phyloP scores from a whole-genome alignment of 2,329 filamentous ascomycete species.

The Lizonia empirigonia region DNA sequence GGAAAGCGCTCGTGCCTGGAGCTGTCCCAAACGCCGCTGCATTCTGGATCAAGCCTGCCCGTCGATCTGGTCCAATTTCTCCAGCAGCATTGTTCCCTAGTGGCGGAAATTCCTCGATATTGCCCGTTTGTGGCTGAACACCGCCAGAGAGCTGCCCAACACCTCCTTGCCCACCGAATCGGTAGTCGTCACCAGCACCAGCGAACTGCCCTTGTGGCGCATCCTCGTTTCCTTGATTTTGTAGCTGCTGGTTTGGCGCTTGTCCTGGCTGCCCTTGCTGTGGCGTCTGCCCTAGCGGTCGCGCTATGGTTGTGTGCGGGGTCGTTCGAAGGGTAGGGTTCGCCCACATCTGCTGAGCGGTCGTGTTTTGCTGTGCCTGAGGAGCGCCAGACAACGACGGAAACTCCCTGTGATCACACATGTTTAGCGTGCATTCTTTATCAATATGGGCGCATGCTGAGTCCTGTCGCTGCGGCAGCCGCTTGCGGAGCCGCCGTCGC shows the following conservation, averaged over 20 bases:
- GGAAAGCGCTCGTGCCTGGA: slow-evolving; percentile 46
- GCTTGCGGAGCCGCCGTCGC: not conserved
- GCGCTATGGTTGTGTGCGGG: slow-evolving; percentile 60
- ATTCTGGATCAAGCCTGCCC: slow-evolving; percentile 58
- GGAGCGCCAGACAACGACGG: slow-evolving; percentile 64
- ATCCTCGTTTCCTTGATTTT: slow-evolving; percentile 49
- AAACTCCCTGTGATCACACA: slow-evolving; percentile 59
- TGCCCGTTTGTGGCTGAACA: slow-evolving; percentile 60
- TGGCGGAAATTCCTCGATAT: slow-evolving; percentile 67
- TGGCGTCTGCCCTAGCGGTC: slow-evolving; percentile 53
- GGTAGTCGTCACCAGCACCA: slow-evolving; percentile 60
- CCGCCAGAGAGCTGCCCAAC: slow-evolving; percentile 58
- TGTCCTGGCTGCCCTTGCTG: slow-evolving; percentile 43
- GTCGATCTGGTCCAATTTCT: slow-evolving; percentile 58
- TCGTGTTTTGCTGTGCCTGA: slow-evolving; percentile 60
- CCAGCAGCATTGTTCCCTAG: slow-evolving; percentile 59
- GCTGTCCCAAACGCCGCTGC: slow-evolving; percentile 52
- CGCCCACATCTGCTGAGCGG: slow-evolving; percentile 61
- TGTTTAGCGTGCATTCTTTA: slow-evolving; percentile 28
- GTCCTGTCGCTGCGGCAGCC: not conserved
- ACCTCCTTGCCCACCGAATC: slow-evolving; percentile 61
- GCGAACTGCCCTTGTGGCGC: slow-evolving; percentile 58
- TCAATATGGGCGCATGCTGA: not conserved
- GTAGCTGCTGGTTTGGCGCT: slow-evolving; percentile 51
- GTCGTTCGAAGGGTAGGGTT: slow-evolving; percentile 61